Conservation (phyloP, 2,329 filamentous ascomycete species). For the Aspergillus latus region DNA sequence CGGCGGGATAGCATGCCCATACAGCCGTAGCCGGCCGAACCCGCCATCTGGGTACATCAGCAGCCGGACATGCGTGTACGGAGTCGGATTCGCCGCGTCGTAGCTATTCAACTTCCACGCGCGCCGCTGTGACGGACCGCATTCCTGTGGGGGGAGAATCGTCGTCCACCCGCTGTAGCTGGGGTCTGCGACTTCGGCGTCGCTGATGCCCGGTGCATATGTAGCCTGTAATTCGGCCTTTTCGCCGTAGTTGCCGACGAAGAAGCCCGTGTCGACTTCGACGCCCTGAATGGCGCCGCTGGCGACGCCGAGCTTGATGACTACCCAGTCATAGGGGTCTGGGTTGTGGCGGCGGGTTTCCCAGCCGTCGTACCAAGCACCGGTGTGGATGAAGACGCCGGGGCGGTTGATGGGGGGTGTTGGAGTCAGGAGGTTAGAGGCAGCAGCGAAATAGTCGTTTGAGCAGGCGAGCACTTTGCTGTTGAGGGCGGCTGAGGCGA, state of each 20-base stretch:
- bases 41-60: constrained; percentile 50
- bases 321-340: constrained; percentile 59
- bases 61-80: constrained; percentile 45
- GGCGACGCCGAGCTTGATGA: constrained; percentile 58
- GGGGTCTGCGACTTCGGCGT: constrained; percentile 33
- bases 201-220: constrained; percentile 27
- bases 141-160: constrained; percentile 39
- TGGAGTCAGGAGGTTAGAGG: constrained; percentile 59
- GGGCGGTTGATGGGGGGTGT: constrained; percentile 57
- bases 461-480: constrained; percentile 56
- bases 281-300: constrained; percentile 42
- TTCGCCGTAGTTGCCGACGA: constrained; percentile 49
- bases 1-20: constrained; percentile 44
- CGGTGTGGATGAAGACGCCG: constrained; percentile 59
- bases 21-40: constrained; percentile 44
- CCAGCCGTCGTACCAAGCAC: constrained; percentile 66
- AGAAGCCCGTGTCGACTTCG: constrained; percentile 48
- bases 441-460: constrained; percentile 63
- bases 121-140: constrained; percentile 44
- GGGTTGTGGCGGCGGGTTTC: constrained; percentile 63
- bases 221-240: constrained; percentile 42
- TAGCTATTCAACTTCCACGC: constrained; percentile 40
- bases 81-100: constrained; percentile 27
- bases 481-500: constrained; percentile 48
- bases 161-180: constrained; percentile 40